A percentile compares a stretch with the other conserved stretches of the same genome.
Conservation (phyloP, 1,284 basidiomycete species). For the Trichosporon sp. region DNA sequence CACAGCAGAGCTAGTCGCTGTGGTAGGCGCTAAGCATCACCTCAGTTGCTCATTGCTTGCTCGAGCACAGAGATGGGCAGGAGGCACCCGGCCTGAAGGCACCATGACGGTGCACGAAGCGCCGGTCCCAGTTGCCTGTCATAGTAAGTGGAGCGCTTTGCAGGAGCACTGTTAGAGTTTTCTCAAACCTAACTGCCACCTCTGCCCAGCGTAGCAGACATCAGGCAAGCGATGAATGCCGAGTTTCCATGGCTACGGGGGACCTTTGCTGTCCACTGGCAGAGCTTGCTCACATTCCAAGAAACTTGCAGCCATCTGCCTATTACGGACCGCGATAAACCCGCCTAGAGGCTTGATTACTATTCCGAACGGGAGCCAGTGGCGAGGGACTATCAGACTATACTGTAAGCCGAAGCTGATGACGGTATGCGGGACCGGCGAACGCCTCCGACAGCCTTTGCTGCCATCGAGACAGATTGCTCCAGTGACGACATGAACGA, state of each 20-base stretch:
- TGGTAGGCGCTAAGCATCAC: too few relatives aligned
- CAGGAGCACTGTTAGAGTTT: neutral
- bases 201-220: neutral
- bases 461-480: neutral
- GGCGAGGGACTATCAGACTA: neutral
- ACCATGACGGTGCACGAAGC: neutral
- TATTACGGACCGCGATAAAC: neutral
- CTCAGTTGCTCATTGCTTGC: too few relatives aligned
- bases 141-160: neutral
- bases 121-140: neutral
- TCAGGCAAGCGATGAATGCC: neutral
- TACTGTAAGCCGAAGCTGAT: neutral
- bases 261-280: neutral
- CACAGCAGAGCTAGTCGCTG: neutral
- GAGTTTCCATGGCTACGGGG: slow-evolving; percentile 4
- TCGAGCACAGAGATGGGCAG: too few relatives aligned
- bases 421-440: neutral
- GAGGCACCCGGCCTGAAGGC: too few relatives aligned
- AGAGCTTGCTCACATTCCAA: neutral
- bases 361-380: neutral
- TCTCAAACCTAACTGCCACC: neutral
- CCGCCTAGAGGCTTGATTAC: neutral
- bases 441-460: neutral
- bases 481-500: neutral
- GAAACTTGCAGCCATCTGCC: neutral